Conservation (phyloP, 768 basidiomycete species). For the Termitomyces bulborhizus region DNA sequence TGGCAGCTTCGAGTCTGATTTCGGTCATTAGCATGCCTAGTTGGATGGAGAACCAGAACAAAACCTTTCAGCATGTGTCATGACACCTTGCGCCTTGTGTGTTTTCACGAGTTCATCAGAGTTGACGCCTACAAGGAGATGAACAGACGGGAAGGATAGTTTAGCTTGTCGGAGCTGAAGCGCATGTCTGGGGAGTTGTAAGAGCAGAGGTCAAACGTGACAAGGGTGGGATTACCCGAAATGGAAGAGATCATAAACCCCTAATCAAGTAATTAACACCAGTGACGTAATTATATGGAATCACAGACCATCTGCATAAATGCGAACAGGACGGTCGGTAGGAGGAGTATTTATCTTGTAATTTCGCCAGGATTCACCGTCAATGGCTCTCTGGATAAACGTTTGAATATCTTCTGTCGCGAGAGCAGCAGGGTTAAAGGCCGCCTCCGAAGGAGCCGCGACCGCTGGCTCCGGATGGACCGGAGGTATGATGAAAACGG, state of each 20-base stretch:
- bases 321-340: constrained; percentile 67
- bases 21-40: not conserved
- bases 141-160: constrained; percentile 82
- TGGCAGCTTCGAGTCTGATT: constrained; percentile 73
- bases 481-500: constrained; percentile 29
- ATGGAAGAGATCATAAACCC: constrained; percentile 98
- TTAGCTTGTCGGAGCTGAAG: constrained; percentile 96
- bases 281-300: constrained; percentile 21
- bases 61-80: constrained; percentile 71
- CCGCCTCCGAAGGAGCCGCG: constrained; percentile 26
- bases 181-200: constrained; percentile 62
- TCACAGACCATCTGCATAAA: constrained; percentile 87
- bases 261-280: constrained; percentile 25
- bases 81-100: constrained; percentile 80
- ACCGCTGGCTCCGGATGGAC: constrained; percentile 35
- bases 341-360: constrained; percentile 91
- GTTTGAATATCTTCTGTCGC: constrained; percentile 73
- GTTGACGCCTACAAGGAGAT: constrained; percentile 90
- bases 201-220: not conserved
- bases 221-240: constrained; percentile 61
- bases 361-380: constrained; percentile 53
- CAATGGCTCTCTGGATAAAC: constrained; percentile 72
- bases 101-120: constrained; percentile 76
- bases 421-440: constrained; percentile 62
- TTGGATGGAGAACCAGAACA: not conserved